Conservation (phyloP, 2,329 filamentous ascomycete genomes). For the Xylariales sp. region DNA sequence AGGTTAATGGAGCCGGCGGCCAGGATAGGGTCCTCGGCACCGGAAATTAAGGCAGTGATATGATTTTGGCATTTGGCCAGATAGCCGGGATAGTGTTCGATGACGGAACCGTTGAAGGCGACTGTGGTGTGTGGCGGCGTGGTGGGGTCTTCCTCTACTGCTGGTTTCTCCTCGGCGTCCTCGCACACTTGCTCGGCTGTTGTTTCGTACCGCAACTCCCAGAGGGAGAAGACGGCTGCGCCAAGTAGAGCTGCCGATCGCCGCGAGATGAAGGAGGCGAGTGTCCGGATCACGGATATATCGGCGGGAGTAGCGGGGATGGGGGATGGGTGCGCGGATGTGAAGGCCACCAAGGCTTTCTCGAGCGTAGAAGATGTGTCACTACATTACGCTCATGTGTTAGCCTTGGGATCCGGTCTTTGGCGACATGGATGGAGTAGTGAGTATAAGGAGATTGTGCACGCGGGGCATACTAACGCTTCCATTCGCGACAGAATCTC, state of each 20-base stretch:
- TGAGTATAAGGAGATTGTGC: not conserved
- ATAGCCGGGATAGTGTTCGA: constrained; percentile 82
- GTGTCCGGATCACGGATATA: constrained; percentile 61
- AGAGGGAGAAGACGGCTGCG: constrained; percentile 68
- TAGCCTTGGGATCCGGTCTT: constrained; percentile 23
- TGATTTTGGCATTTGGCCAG: constrained; percentile 69
- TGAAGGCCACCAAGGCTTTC: constrained; percentile 61
- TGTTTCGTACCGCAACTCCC: constrained; percentile 65
- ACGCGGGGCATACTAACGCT: constrained; percentile 57
- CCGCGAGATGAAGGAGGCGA: constrained; percentile 66
- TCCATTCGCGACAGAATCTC: constrained; percentile 69
- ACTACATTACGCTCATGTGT: constrained; percentile 48
- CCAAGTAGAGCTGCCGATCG: constrained; percentile 71
- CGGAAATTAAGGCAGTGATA: constrained; percentile 68
- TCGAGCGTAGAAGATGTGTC: constrained; percentile 58
- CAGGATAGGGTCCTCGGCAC: constrained; percentile 47
- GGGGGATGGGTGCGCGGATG: constrained; percentile 60
- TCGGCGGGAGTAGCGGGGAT: constrained; percentile 55
- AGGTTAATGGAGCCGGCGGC: constrained; percentile 63
- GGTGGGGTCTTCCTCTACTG: constrained; percentile 46
- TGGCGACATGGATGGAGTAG: not conserved
- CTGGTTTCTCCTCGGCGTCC: constrained; percentile 57
- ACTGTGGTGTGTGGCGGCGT: constrained; percentile 65
- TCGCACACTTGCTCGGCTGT: constrained; percentile 53
- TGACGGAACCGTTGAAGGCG: constrained; percentile 83